phyloP scores from a whole-genome alignment of 495 filamentous ascomycete species.

The Trichoderma gamsii region DNA sequence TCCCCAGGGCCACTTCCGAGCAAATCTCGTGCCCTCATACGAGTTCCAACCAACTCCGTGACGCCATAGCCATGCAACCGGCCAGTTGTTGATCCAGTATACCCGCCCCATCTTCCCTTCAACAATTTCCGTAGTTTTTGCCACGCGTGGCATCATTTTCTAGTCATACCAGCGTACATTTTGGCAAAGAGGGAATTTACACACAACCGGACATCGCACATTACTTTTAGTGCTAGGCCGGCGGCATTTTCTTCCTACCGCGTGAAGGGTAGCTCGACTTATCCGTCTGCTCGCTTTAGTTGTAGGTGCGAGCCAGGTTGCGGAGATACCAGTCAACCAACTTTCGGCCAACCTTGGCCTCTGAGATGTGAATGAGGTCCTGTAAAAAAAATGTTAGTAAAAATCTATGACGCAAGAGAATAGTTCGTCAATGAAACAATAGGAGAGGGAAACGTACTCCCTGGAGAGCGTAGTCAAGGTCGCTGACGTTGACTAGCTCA shows the following conservation, averaged over 20 bases:
- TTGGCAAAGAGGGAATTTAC: not conserved
- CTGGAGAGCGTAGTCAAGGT: slow-evolving; percentile 95
- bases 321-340: slow-evolving; percentile 98
- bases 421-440: not conserved
- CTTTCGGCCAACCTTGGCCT: slow-evolving; percentile 94
- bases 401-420: not conserved
- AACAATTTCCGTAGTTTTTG: slow-evolving; percentile 6
- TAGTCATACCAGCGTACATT: not conserved
- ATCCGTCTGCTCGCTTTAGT: slow-evolving; percentile 23
- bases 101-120: slow-evolving; percentile 15
- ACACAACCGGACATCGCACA: too few species aligned
- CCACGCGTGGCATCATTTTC: not conserved
- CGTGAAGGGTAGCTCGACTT: not conserved
- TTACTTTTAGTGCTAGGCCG: too few species aligned
- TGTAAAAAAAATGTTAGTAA: slow-evolving; percentile 32
- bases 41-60: slow-evolving; percentile 18
- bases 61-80: slow-evolving; percentile 26
- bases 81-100: slow-evolving; percentile 14
- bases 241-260: too few species aligned
- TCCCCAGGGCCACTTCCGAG: slow-evolving; percentile 10
- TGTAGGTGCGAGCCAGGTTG: slow-evolving; percentile 89
- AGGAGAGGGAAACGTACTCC: slow-evolving; percentile 51
- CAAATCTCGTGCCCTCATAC: slow-evolving; percentile 12
- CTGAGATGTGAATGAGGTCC: slow-evolving; percentile 95
- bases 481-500: slow-evolving; percentile 81